These are phyloP conservation scores for Forsythia suspensa DNA, from an alignment of 257 asterid genomes.

Conservation along the genomic window DNA sequence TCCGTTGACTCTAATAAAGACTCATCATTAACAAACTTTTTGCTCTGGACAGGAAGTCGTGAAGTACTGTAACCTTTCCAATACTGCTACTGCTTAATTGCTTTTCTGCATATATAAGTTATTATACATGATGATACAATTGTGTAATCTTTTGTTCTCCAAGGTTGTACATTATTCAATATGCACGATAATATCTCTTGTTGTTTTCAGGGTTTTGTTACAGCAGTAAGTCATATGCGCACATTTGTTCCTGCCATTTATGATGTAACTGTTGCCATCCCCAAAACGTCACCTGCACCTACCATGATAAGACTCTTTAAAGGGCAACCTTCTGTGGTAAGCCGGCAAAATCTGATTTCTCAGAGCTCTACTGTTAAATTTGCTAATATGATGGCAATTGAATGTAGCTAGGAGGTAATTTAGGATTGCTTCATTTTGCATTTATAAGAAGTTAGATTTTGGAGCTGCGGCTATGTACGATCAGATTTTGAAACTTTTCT, in stretches of 20 bases:
- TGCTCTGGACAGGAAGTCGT: background rate
- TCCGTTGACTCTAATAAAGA: background rate
- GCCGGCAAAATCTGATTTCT: slow-evolving; percentile 21
- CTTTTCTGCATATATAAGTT: background rate
- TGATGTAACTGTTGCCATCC: slow-evolving; percentile 84
- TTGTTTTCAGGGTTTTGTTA: slow-evolving; percentile 82
- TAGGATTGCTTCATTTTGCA: background rate
- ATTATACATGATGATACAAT: background rate
- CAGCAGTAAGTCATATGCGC: slow-evolving; percentile 90
- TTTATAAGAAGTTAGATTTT: background rate
- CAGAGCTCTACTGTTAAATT: background rate
- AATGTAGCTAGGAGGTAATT: background rate
- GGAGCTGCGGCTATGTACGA: background rate
- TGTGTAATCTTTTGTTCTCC: background rate
- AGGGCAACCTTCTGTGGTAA: slow-evolving; percentile 94
- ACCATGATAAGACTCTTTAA: slow-evolving; percentile 88
- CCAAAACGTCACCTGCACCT: slow-evolving; percentile 75
- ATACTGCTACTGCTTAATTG: background rate
- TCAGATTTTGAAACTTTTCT: background rate
- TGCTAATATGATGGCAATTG: slow-evolving; percentile 5
- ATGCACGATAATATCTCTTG: slow-evolving; percentile 10
- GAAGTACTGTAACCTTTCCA: background rate
- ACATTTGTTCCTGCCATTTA: slow-evolving; percentile 96
- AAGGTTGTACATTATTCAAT: slow-evolving; percentile 1
- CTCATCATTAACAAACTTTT: background rate